Percentiles rank a stretch among this genome's conserved stretches.
Evolutionary conservation across 2,329 filamentous ascomycete species (phyloP).

Genomic region (Cadophora luteo-olivacea): DNA sequence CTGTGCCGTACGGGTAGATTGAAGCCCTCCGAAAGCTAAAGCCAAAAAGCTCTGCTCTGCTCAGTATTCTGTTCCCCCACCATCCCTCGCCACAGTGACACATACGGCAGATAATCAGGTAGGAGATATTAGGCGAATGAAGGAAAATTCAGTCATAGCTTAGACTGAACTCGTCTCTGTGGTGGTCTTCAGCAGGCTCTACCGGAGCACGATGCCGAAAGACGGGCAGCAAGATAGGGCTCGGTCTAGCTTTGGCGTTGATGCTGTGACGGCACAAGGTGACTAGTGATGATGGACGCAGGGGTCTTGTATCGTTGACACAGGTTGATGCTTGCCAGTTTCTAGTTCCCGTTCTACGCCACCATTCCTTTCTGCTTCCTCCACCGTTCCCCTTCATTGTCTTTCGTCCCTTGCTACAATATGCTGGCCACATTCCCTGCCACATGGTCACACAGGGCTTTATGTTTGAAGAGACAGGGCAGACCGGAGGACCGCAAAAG

Average conservation of each 20-base stretch:
- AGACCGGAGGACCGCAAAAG: neutral
- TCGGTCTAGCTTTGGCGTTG: conserved; percentile 2
- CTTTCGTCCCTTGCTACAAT: conserved; percentile 5
- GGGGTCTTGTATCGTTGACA: neutral
- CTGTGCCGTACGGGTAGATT: conserved; percentile 14
- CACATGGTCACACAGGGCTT: neutral
- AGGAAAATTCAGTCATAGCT: neutral
- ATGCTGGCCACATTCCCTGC: neutral
- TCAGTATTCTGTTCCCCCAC: neutral
- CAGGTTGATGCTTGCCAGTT: neutral
- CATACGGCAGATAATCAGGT: neutral
- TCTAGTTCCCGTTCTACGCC: conserved; percentile 5
- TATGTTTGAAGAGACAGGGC: neutral
- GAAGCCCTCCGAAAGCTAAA: neutral
- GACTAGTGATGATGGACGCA: conserved; percentile 9
- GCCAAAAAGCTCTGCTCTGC: neutral
- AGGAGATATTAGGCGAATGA: neutral
- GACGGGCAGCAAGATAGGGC: neutral
- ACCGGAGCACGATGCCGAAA: conserved; percentile 3
- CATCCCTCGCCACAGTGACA: neutral
- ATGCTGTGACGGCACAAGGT: neutral
- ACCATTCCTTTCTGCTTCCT: conserved; percentile 10
- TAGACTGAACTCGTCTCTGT: neutral
- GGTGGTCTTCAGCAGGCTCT: neutral
- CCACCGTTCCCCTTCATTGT: neutral